phyloP scores from a whole-genome alignment of 116 monocot genomes.

The Trichopus zeylanicus region DNA sequence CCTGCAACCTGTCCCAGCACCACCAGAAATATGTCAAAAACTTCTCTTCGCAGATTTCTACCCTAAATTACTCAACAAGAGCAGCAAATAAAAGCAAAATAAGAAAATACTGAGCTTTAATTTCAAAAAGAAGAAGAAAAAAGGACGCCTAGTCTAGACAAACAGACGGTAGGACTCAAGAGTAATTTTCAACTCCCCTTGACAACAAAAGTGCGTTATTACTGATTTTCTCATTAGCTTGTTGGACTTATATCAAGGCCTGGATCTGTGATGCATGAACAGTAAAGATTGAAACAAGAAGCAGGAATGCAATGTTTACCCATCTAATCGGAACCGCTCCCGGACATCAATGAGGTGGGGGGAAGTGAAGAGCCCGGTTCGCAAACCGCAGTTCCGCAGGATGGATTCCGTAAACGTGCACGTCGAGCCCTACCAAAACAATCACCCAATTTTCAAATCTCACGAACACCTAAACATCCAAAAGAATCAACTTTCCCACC shows the following conservation, averaged over 20 bases:
- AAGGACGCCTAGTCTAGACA: too few species aligned
- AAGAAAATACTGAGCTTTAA: too few species aligned
- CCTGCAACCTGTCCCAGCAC: conserved; percentile 85
- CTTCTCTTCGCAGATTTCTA: conserved; percentile 81
- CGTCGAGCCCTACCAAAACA: conserved; percentile 58
- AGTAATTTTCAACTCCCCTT: too few species aligned
- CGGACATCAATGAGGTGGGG: conserved; percentile 92
- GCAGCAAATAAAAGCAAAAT: not conserved
- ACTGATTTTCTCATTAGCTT: too few species aligned
- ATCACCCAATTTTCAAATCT: not conserved
- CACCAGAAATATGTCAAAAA: conserved; percentile 91
- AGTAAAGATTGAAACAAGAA: too few species aligned
- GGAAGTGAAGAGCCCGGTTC: conserved; percentile 82
- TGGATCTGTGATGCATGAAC: too few species aligned
- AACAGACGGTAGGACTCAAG: too few species aligned
- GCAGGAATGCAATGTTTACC: conserved; percentile 63
- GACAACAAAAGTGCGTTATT: too few species aligned
- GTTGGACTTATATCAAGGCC: too few species aligned
- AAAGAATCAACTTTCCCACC: conserved; percentile 21
- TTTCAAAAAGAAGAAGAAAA: too few species aligned
- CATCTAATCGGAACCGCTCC: conserved; percentile 74
- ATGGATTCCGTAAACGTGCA: conserved; percentile 85
- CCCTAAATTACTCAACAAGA: conserved; percentile 17
- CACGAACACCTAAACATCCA: not conserved
- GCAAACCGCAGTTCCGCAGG: conserved; percentile 56